Evolutionary conservation across 1,284 basidiomycete species (phyloP).

Genomic region (Puccinia horiana): DNA sequence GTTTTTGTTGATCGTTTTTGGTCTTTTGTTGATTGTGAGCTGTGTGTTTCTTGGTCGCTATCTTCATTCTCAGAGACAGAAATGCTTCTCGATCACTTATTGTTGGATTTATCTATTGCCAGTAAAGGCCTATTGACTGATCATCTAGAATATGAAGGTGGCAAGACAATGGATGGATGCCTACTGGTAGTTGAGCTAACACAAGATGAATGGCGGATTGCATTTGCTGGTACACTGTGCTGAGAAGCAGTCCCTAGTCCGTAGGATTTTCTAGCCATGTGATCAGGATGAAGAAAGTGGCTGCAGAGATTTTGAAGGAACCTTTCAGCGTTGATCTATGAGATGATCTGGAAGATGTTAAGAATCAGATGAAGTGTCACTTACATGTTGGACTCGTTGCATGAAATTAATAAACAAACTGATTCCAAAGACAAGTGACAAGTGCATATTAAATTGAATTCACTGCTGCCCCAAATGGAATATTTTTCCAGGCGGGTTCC

Average conservation of each 20-base stretch:
- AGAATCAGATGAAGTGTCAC: neutral
- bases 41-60: constrained; percentile 11
- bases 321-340: neutral
- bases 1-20: neutral
- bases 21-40: constrained; percentile 6
- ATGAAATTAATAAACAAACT: no score
- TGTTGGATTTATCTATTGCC: constrained; percentile 11
- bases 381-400: no score
- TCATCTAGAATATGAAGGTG: constrained; percentile 1
- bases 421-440: no score
- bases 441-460: no score
- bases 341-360: neutral
- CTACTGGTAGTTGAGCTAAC: constrained; percentile 5
- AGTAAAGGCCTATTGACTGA: constrained; percentile 21
- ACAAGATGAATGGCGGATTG: constrained; percentile 3
- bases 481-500: no score
- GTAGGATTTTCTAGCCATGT: constrained; percentile 16
- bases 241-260: neutral
- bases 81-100: constrained; percentile 5
- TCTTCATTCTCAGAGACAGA: neutral
- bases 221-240: neutral
- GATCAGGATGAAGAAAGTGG: neutral
- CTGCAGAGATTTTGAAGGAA: neutral
- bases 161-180: constrained; percentile 6
- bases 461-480: no score